Conservation (phyloP, 2,329 filamentous ascomycete species). For the Fusarium succisae region DNA sequence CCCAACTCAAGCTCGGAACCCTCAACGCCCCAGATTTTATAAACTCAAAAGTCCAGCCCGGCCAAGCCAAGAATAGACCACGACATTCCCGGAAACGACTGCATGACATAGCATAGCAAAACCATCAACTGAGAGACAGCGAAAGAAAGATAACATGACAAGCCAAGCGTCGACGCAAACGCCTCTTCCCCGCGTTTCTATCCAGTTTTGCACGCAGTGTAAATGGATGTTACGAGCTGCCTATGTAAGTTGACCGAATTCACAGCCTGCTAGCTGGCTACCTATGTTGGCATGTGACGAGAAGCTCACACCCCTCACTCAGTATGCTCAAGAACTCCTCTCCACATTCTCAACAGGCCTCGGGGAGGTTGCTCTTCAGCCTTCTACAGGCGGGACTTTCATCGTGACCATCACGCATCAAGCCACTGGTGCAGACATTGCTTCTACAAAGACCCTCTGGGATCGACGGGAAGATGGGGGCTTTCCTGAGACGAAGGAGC, state of each 20-base stretch:
- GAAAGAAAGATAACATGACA: slow-evolving; percentile 8
- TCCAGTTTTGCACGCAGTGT: slow-evolving; percentile 93
- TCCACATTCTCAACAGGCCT: slow-evolving; percentile 88
- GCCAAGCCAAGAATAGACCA: slow-evolving; percentile 9
- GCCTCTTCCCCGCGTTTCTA: slow-evolving; percentile 75
- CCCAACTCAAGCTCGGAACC: neutral
- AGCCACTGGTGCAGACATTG: slow-evolving; percentile 43
- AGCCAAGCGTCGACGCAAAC: slow-evolving; percentile 13
- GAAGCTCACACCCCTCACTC: slow-evolving; percentile 48
- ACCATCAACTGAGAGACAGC: neutral
- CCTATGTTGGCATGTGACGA: neutral
- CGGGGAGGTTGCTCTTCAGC: slow-evolving; percentile 88
- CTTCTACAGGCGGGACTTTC: slow-evolving; percentile 86
- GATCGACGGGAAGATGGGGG: slow-evolving; percentile 87
- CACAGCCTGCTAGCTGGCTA: neutral
- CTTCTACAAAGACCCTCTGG: slow-evolving; percentile 73
- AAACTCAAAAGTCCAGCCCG: slow-evolving; percentile 16
- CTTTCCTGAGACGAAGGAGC: slow-evolving; percentile 92
- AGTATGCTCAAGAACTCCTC: slow-evolving; percentile 95
- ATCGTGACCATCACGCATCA: slow-evolving; percentile 68
- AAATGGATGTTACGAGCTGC: slow-evolving; percentile 90
- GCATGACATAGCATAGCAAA: neutral
- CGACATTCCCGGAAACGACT: slow-evolving; percentile 21
- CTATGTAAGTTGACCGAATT: slow-evolving; percentile 68
- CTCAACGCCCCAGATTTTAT: neutral